These are phyloP conservation scores for Viridothelium virens DNA, from an alignment of 495 filamentous ascomycete species.

Conservation along the genomic window DNA sequence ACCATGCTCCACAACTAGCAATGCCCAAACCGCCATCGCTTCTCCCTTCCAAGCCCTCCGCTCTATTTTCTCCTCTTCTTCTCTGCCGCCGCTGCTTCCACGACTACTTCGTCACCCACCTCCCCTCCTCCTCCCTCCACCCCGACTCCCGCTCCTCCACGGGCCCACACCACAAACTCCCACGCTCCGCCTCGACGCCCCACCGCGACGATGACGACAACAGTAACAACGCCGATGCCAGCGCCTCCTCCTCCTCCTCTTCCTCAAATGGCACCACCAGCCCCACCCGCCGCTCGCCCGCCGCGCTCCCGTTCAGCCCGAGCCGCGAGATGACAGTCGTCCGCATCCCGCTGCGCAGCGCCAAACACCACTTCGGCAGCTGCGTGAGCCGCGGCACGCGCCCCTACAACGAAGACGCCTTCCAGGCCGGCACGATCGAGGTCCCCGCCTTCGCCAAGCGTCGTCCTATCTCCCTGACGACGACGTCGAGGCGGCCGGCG, in stretches of 20 bases:
- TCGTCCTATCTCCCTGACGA: constrained; percentile 59
- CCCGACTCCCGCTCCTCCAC: constrained; percentile 63
- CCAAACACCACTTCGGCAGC: constrained; percentile 92
- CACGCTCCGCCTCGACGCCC: constrained; percentile 73
- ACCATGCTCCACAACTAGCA: background rate
- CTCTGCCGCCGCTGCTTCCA: constrained; percentile 58
- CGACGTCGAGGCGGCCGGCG: constrained; percentile 32
- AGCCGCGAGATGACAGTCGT: constrained; percentile 86
- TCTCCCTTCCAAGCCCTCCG: background rate
- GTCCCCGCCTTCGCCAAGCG: constrained; percentile 87
- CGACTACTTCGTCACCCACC: constrained; percentile 93
- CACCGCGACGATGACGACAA: constrained; percentile 39
- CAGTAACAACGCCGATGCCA: background rate
- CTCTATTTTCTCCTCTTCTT: constrained; percentile 13
- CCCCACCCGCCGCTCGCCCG: constrained; percentile 42
- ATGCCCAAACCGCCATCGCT: background rate
- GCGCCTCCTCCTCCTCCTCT: constrained; percentile 40
- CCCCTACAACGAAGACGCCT: constrained; percentile 84
- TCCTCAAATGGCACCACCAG: constrained; percentile 40
- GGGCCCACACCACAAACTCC: constrained; percentile 72
- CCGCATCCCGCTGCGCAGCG: constrained; percentile 85
- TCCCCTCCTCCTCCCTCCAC: constrained; percentile 87
- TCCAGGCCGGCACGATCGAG: constrained; percentile 89
- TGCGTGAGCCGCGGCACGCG: constrained; percentile 70
- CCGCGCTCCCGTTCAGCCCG: constrained; percentile 26